Evolutionary conservation across 1,284 basidiomycete genomes (phyloP).

Genomic region (Cutaneotrichosporon cavernicola): DNA sequence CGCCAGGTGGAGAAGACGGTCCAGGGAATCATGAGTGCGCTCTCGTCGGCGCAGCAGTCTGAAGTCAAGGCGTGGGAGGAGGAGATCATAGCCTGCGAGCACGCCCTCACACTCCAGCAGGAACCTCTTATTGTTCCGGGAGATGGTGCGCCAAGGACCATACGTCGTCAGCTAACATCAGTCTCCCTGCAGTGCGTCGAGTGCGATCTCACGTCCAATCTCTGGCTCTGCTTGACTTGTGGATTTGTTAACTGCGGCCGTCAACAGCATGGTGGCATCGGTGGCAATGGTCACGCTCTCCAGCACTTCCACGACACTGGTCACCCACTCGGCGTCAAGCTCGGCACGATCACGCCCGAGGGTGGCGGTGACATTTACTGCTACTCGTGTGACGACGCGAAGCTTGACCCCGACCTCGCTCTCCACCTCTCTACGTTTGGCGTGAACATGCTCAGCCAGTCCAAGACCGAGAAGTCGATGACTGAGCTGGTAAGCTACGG

Average conservation of each 20-base stretch:
- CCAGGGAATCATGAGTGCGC: conserved; percentile 72
- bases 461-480: conserved; percentile 96
- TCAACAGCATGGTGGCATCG: conserved; percentile 77
- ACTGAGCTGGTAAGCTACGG: conserved; percentile 73
- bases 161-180: conserved; percentile 46
- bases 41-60: conserved; percentile 84
- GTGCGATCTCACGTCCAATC: conserved; percentile 80
- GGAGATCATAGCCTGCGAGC: conserved; percentile 83
- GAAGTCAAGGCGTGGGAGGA: conserved; percentile 99
- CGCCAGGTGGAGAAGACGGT: conserved; percentile 61
- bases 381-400: conserved; percentile 86
- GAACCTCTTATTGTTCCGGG: conserved; percentile 48
- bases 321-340: conserved; percentile 86
- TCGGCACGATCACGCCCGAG: conserved; percentile 95
- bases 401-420: conserved; percentile 74
- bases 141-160: conserved; percentile 29
- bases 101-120: conserved; percentile 77
- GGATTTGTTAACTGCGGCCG: conserved; percentile 94
- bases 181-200: conserved; percentile 72
- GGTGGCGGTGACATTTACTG: conserved; percentile 88
- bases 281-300: conserved; percentile 89
- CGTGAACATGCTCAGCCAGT: conserved; percentile 78
- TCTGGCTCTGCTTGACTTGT: conserved; percentile 94
- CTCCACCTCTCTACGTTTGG: conserved; percentile 78
- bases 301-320: conserved; percentile 72